Conservation (phyloP, 208 protist genomes). For the Trypanosoma platydactyli region DNA sequence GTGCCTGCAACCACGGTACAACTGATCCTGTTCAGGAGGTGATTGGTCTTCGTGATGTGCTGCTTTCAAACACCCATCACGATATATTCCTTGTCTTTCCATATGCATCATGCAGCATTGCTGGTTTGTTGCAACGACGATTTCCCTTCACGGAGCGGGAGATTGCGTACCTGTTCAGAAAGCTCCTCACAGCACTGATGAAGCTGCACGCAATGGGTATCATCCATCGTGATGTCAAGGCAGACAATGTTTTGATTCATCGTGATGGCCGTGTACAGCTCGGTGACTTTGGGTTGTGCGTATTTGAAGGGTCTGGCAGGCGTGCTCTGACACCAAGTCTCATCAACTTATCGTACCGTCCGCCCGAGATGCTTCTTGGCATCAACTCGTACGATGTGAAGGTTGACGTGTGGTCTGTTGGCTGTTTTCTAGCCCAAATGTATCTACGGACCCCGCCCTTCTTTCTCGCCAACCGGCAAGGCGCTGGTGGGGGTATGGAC, state of each 20-base stretch:
- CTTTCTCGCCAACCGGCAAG: constrained; percentile 31
- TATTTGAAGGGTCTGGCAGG: constrained; percentile 41
- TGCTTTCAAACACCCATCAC: constrained; percentile 54
- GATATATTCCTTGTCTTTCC: constrained; percentile 84
- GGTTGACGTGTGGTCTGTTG: constrained; percentile 94
- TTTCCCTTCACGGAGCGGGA: constrained; percentile 61
- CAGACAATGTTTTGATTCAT: constrained; percentile 84
- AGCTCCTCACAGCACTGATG: constrained; percentile 51
- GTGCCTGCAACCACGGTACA: not conserved
- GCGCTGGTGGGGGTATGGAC: constrained; percentile 13
- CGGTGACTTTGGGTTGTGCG: constrained; percentile 86
- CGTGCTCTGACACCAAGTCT: constrained; percentile 87
- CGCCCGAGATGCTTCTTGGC: constrained; percentile 95
- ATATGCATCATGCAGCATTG: constrained; percentile 69
- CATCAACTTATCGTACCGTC: constrained; percentile 94
- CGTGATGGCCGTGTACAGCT: constrained; percentile 65
- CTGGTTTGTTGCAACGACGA: constrained; percentile 58
- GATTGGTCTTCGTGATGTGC: constrained; percentile 69
- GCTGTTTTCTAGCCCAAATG: constrained; percentile 96
- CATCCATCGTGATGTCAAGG: constrained; percentile 92
- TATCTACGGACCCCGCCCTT: constrained; percentile 85
- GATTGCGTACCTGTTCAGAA: constrained; percentile 80
- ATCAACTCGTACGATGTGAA: constrained; percentile 77
- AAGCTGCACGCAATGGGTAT: constrained; percentile 85
- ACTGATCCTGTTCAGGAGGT: constrained; percentile 63